These are phyloP conservation scores for Raffaelea albimanens DNA, from an alignment of 2,329 filamentous ascomycete genomes.

Conservation along the genomic window DNA sequence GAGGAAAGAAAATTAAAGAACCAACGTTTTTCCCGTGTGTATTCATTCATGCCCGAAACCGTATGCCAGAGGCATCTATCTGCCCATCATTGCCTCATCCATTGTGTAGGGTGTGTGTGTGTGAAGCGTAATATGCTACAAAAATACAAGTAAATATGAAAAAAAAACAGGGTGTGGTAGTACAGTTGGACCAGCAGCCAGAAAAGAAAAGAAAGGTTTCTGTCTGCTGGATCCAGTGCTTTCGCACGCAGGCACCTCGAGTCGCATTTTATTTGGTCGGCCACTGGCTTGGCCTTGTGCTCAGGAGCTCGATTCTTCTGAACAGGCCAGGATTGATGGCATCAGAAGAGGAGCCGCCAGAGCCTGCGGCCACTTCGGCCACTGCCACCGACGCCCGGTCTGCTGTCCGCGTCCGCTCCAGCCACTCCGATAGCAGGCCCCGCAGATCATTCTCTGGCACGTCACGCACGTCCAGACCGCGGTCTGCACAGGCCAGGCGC, in stretches of 20 bases:
- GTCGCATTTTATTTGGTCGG: slow-evolving; percentile 1
- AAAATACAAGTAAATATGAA: not conserved
- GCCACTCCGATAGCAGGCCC: slow-evolving; percentile 34
- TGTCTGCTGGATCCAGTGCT: too few species aligned
- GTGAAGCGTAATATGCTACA: not conserved
- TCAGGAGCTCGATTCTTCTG: slow-evolving; percentile 9
- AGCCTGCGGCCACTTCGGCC: not conserved
- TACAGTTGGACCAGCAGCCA: too few species aligned
- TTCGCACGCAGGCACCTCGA: too few species aligned
- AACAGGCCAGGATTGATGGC: not conserved
- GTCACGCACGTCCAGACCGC: slow-evolving; percentile 50
- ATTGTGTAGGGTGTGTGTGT: too few species aligned
- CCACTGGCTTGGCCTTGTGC: slow-evolving; percentile 11
- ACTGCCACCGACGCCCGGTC: too few species aligned
- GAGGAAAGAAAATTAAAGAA: too few species aligned
- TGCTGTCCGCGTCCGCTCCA: slow-evolving; percentile 15
- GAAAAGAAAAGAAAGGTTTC: too few species aligned
- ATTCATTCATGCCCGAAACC: too few species aligned
- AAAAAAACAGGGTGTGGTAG: not conserved
- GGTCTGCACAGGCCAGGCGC: slow-evolving; percentile 59
- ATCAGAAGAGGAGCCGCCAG: too few species aligned
- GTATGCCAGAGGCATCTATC: too few species aligned
- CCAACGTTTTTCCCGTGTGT: too few species aligned
- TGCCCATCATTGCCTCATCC: too few species aligned
- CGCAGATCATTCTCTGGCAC: slow-evolving; percentile 45